Base-by-base conservation (phyloP, 768 basidiomycete genomes). In the Tephrocybe sp. region DNA sequence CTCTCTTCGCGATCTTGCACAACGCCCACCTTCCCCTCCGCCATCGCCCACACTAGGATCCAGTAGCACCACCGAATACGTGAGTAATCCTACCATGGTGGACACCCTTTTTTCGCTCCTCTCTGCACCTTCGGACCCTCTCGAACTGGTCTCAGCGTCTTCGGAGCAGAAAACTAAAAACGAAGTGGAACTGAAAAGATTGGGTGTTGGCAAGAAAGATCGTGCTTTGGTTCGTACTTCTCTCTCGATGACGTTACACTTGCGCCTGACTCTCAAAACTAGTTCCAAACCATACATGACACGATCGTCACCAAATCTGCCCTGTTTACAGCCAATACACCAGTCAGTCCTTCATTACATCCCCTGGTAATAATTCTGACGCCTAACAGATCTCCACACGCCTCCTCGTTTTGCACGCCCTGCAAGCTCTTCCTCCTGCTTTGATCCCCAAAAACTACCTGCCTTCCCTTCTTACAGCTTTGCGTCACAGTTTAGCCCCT, bases 161-260 rank as follows among this genome's bases (percentile, higher is more conserved):
- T 56, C 41, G 2, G 46, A 63, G 30, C 53, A 45, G 2, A 32
- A 47, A 26, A 48, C 26, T 16, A 45, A 45, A 16, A 64, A 62
- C 12, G 76, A 79, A 38, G 56, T 60, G 1, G 76, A 79, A 35
- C 65, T 87, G 40, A 83, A 75, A 57, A 72, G 69, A 35, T 66
- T 68, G 2, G 84, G 82, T 0, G 61, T 88, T 9, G 68, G 71
- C 31, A 84, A 80, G 61, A 76, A 79, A 23, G 89, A 92, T 52
- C 72, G 76, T 22, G 57, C 63, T 8, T 62, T 76, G 51, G 88
- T 90, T 49, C 45, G 80, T 48, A 31, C 48, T 52, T 47, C 23
- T 46, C 4, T 13, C 33, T 4, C 54, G 47, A 12, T 13, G n/a
- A 41, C 35, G n/a, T 12, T 22, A 20, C 22, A n/a, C 5, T 20